Evolutionary conservation across 164 flowering plant genomes (phyloP).

Genomic region (Vitis cinerea): DNA sequence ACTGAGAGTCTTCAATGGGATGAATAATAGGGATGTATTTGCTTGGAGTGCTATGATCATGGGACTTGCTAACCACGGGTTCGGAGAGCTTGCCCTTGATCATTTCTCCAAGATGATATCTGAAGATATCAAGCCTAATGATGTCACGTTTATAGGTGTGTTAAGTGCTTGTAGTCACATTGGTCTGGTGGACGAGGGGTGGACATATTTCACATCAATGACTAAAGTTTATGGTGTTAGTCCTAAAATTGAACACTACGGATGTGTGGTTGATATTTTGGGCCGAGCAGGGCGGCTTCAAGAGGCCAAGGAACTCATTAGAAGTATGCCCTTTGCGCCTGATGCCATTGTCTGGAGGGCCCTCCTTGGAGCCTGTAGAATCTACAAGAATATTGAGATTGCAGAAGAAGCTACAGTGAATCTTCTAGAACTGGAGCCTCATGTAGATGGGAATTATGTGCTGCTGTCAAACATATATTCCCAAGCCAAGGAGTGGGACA

Average conservation of each 20-base stretch:
- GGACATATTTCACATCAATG: conserved; percentile 28
- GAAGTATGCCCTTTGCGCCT: conserved; percentile 30
- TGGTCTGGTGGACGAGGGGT: conserved; percentile 29
- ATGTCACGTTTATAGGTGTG: conserved; percentile 29
- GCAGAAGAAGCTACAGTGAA: conserved; percentile 30
- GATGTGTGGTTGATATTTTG: conserved; percentile 39
- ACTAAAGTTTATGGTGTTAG: conserved; percentile 18
- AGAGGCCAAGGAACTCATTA: conserved; percentile 32
- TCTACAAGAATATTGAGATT: conserved; percentile 26
- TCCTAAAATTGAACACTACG: conserved; percentile 39
- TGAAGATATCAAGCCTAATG: conserved; percentile 30
- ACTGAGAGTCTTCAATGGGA: conserved; percentile 21
- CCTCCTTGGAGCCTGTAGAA: conserved; percentile 33
- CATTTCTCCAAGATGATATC: conserved; percentile 29
- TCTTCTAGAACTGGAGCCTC: conserved; percentile 33
- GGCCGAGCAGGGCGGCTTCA: conserved; percentile 29
- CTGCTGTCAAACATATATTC: conserved; percentile 35
- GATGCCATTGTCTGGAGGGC: conserved; percentile 42
- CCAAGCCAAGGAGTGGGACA: conserved; percentile 31
- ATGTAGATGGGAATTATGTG: conserved; percentile 35
- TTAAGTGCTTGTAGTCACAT: conserved; percentile 34
- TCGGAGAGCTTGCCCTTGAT: conserved; percentile 30
- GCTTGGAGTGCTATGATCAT: conserved; percentile 36
- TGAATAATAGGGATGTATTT: conserved; percentile 26
- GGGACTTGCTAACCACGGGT: conserved; percentile 38